Percentiles rank a stretch among this genome's conserved stretches.
phyloP scores from a whole-genome alignment of 768 basidiomycete genomes.

The Cyathus striatus region DNA sequence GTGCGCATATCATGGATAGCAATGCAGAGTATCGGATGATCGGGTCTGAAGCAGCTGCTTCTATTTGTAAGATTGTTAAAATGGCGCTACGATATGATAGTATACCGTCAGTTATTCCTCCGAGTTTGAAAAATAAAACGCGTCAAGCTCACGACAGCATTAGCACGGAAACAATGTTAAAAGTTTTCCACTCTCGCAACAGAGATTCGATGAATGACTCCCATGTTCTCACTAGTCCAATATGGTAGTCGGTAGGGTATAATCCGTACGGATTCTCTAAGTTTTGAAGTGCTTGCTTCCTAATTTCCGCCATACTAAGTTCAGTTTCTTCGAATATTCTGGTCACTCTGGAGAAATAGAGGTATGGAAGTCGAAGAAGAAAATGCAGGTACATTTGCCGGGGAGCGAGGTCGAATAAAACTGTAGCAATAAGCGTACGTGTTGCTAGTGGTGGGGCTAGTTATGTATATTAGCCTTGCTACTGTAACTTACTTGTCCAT shows the following conservation, averaged over 20 bases:
- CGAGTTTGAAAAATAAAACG: background rate
- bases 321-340: constrained; percentile 64
- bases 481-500: too few relatives aligned
- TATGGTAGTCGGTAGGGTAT: too few relatives aligned
- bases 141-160: constrained; percentile 14
- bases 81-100: constrained; percentile 18
- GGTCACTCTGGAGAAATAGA: constrained; percentile 69
- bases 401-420: constrained; percentile 20
- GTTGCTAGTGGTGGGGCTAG: background rate
- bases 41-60: constrained; percentile 40
- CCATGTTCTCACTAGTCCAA: constrained; percentile 30
- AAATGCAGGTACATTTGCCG: constrained; percentile 27
- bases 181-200: constrained; percentile 20
- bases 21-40: constrained; percentile 50
- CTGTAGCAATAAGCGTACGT: constrained; percentile 10
- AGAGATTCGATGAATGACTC: constrained; percentile 18
- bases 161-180: constrained; percentile 21
- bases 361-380: constrained; percentile 55
- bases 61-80: constrained; percentile 25
- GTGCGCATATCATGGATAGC: constrained; percentile 49
- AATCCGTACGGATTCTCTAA: background rate
- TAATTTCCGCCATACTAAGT: constrained; percentile 54
- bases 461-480: too few relatives aligned
- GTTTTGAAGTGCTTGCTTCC: constrained; percentile 30
- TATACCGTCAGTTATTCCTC: constrained; percentile 1